Conservation (phyloP, 331 rosid genomes). For the Acacia concinna region DNA sequence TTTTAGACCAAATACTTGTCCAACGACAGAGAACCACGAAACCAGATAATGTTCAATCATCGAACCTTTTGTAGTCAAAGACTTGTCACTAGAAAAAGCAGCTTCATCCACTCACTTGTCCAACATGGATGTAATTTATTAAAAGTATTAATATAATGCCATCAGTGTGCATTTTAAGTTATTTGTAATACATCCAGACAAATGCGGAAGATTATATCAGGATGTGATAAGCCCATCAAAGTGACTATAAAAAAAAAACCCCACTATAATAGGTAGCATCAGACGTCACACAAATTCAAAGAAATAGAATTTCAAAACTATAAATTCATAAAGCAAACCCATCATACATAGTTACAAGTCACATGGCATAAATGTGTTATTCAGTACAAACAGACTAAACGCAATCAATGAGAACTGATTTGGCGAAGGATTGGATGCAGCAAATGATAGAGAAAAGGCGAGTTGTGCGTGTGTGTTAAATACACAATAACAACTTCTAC, state of each 20-base stretch:
- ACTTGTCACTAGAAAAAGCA: slow-evolving; percentile 46
- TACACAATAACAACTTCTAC: not conserved
- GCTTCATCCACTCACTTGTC: slow-evolving; percentile 85
- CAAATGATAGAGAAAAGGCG: too few species aligned
- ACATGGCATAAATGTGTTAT: too few species aligned
- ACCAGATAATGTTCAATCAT: slow-evolving; percentile 51
- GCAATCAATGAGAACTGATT: not conserved
- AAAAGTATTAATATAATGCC: not conserved
- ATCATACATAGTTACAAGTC: too few species aligned
- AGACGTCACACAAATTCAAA: too few species aligned
- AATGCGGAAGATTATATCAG: not conserved
- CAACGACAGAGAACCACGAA: slow-evolving; percentile 85
- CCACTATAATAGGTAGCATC: not conserved
- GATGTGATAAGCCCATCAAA: too few species aligned
- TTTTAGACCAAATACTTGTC: slow-evolving; percentile 76
- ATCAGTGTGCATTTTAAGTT: not conserved
- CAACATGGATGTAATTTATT: slow-evolving; percentile 88
- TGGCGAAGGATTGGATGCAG: too few species aligned
- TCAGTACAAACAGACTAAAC: too few species aligned
- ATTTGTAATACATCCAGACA: too few species aligned
- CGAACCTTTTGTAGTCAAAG: slow-evolving; percentile 37
- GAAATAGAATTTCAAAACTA: too few species aligned
- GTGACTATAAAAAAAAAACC: not conserved
- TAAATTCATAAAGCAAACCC: too few species aligned
- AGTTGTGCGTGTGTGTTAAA: too few species aligned